A percentile compares a stretch with the other conserved stretches of the same genome.
phyloP scores from a whole-genome alignment of 1,139 yeast species.

The Nakaseomyces uthaithaninus region DNA sequence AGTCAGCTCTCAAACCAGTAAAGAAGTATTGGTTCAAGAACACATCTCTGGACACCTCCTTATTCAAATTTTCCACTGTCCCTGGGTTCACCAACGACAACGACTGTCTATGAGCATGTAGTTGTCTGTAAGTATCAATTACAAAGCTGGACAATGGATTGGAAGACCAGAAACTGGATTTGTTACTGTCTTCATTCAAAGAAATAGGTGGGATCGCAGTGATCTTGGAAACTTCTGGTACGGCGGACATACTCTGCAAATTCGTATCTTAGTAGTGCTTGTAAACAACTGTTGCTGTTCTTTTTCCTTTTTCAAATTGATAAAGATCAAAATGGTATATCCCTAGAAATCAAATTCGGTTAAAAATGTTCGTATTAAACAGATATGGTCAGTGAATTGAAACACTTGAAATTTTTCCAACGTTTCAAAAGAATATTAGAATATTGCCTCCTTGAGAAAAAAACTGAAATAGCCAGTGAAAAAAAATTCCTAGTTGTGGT shows the following conservation, averaged over 20 bases:
- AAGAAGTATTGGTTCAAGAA: conserved; percentile 83
- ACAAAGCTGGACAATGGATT: conserved; percentile 79
- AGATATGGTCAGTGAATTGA: too few species aligned
- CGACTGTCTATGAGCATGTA: conserved; percentile 71
- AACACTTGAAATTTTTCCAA: too few species aligned
- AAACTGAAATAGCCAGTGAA: too few species aligned
- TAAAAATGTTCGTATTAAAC: too few species aligned
- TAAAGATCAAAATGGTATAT: too few species aligned
- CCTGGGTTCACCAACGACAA: conserved; percentile 88
- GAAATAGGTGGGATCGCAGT: conserved; percentile 54
- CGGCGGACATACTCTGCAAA: conserved; percentile 27
- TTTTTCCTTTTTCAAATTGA: neutral
- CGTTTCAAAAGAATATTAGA: too few species aligned
- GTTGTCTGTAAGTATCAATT: conserved; percentile 65
- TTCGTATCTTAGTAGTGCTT: too few species aligned
- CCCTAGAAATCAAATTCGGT: too few species aligned
- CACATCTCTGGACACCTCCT: conserved; percentile 90
- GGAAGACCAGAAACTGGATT: conserved; percentile 63
- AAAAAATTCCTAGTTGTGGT: too few species aligned
- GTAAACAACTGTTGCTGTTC: too few species aligned
- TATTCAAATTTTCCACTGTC: conserved; percentile 84
- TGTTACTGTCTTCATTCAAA: conserved; percentile 39
- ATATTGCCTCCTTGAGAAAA: too few species aligned
- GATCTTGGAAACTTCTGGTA: conserved; percentile 49
- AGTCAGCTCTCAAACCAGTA: conserved; percentile 94